phyloP scores from a whole-genome alignment of 225 moss, liverwort and hornwort genomes.

The Pleurozium schreberi region DNA sequence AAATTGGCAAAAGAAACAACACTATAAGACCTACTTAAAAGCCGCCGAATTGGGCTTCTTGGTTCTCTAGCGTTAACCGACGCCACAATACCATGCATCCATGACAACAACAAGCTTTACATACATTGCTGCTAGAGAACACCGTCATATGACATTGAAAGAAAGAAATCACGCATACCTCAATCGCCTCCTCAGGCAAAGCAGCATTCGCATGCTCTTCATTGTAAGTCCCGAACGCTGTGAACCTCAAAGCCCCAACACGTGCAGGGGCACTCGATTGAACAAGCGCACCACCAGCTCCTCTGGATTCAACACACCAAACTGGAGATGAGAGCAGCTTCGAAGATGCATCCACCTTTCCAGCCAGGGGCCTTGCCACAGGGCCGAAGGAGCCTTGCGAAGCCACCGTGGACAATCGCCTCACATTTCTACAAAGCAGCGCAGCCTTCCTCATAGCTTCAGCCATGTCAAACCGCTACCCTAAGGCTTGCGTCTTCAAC shows the following conservation, averaged over 20 bases:
- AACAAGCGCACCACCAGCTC: background rate
- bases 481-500: background rate
- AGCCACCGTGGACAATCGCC: conserved; percentile 3
- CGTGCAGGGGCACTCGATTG: background rate
- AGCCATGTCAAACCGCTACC: background rate
- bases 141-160: background rate
- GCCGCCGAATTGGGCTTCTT: background rate
- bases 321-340: background rate
- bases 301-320: background rate
- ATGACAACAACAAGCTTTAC: background rate
- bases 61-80: background rate
- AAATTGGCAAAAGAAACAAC: background rate
- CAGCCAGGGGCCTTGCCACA: background rate
- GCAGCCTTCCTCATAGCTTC: conserved; percentile 5
- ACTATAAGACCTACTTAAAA: background rate
- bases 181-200: background rate
- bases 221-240: conserved; percentile 17
- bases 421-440: conserved; percentile 1
- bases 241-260: conserved; percentile 12
- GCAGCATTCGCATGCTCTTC: conserved; percentile 11
- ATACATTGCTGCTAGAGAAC: background rate
- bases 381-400: background rate
- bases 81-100: background rate
- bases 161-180: background rate
- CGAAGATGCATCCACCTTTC: background rate